phyloP scores from a whole-genome alignment of 2,329 filamentous ascomycete genomes.

The Gnomoniopsis sp. region DNA sequence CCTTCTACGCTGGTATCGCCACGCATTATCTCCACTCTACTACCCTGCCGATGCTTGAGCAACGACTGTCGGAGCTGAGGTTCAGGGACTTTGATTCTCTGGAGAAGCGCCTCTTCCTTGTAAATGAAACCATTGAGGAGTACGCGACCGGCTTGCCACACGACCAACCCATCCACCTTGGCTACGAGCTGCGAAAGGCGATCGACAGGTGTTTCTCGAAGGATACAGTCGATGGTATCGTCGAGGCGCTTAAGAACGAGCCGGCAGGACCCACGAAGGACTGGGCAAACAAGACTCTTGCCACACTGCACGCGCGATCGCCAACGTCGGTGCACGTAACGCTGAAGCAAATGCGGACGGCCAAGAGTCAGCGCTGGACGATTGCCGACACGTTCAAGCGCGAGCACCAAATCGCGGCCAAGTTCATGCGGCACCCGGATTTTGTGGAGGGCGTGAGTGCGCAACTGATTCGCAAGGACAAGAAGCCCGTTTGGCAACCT shows the following conservation, averaged over 20 bases:
- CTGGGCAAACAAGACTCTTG: conserved; percentile 78
- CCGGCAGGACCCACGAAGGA: conserved; percentile 49
- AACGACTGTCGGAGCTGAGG: conserved; percentile 80
- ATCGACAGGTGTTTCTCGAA: conserved; percentile 82
- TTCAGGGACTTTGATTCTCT: conserved; percentile 75
- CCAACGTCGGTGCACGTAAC: conserved; percentile 85
- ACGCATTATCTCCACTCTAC: conserved; percentile 97
- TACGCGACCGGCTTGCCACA: conserved; percentile 82
- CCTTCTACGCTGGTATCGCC: conserved; percentile 86
- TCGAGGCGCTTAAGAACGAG: conserved; percentile 61
- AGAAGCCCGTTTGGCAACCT: conserved; percentile 72
- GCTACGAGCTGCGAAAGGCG: conserved; percentile 68
- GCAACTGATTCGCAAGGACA: conserved; percentile 66
- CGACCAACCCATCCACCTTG: conserved; percentile 63
- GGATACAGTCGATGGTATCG: conserved; percentile 65
- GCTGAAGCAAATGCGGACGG: conserved; percentile 76
- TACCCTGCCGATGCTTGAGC: conserved; percentile 74
- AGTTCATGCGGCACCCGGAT: conserved; percentile 89
- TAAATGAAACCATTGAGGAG: conserved; percentile 89
- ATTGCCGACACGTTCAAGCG: conserved; percentile 82
- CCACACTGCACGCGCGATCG: conserved; percentile 73
- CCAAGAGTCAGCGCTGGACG: conserved; percentile 59
- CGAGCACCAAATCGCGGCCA: conserved; percentile 78
- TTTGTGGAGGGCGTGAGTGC: conserved; percentile 90
- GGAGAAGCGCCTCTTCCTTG: conserved; percentile 61